Evolutionary conservation across 139 green algal genomes (phyloP).

Genomic region (Picochlorum costavermella): DNA sequence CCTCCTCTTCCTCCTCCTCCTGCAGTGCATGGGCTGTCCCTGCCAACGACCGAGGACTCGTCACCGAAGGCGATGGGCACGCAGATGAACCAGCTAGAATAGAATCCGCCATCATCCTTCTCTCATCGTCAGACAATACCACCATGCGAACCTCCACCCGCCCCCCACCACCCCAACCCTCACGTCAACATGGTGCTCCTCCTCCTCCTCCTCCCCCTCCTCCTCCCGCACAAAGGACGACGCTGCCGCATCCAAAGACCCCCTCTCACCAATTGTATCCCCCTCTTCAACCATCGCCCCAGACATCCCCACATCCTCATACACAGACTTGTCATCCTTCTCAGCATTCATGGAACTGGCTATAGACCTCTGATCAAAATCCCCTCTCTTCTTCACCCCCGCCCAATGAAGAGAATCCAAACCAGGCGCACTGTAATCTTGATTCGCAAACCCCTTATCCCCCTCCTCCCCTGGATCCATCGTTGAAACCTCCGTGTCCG

Average conservation of each 20-base stretch:
- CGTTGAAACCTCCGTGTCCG: background rate
- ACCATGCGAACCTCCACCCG: background rate
- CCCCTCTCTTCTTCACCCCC: constrained; percentile 1
- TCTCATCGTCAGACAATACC: background rate
- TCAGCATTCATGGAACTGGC: constrained; percentile 16
- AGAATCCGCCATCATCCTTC: no score
- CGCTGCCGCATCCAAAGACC: no score
- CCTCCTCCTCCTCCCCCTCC: constrained; percentile 11
- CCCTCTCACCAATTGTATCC: no score
- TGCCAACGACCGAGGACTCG: no score
- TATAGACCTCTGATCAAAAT: constrained; percentile 10
- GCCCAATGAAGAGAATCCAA: constrained; percentile 18
- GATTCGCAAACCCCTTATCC: background rate
- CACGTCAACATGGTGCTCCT: constrained; percentile 4
- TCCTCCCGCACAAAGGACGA: background rate
- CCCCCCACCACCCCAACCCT: background rate
- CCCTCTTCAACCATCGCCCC: background rate
- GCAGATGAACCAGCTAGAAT: no score
- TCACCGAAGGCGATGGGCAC: no score
- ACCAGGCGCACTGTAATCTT: constrained; percentile 2
- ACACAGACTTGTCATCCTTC: constrained; percentile 26
- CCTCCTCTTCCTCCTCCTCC: no score
- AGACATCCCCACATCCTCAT: constrained; percentile 9
- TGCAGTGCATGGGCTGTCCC: no score
- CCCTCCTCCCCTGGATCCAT: background rate